Evolutionary conservation across 495 filamentous ascomycete genomes (phyloP).

Genomic region (Penicillium coprophilum): DNA sequence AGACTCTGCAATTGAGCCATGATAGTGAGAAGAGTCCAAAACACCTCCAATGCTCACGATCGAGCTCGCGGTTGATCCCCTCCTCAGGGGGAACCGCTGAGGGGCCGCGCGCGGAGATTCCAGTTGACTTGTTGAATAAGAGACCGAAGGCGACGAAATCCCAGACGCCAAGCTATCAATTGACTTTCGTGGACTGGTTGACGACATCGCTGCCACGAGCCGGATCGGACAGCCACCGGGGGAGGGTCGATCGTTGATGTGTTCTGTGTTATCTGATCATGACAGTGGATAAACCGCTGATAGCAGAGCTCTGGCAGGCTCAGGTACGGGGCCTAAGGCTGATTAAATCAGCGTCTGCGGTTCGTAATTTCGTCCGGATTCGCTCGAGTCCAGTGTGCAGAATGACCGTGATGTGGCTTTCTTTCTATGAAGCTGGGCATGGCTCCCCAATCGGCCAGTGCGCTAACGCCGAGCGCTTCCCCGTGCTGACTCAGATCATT

Average conservation of each 20-base stretch:
- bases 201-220: constrained; percentile 60
- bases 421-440: constrained; percentile 23
- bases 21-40: constrained; percentile 64
- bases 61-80: constrained; percentile 86
- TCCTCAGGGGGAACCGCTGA: constrained; percentile 53
- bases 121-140: constrained; percentile 54
- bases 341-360: neutral
- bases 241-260: constrained; percentile 28
- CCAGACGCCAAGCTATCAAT: constrained; percentile 62
- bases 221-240: constrained; percentile 42
- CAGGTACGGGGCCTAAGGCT: neutral
- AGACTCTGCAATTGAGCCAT: constrained; percentile 66
- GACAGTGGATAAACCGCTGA: constrained; percentile 32
- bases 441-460: constrained; percentile 39
- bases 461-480: constrained; percentile 14
- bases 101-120: constrained; percentile 45
- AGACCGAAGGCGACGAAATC: constrained; percentile 51
- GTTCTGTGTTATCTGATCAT: constrained; percentile 44
- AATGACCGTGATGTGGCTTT: constrained; percentile 26
- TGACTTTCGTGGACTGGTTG: constrained; percentile 64
- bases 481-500: constrained; percentile 3
- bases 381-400: constrained; percentile 1
- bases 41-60: constrained; percentile 75
- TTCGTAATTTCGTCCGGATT: constrained; percentile 9
- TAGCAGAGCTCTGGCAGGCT: constrained; percentile 4